These are phyloP conservation scores for Tremella mesenterica DNA, from an alignment of 768 basidiomycete species.

Conservation along the genomic window DNA sequence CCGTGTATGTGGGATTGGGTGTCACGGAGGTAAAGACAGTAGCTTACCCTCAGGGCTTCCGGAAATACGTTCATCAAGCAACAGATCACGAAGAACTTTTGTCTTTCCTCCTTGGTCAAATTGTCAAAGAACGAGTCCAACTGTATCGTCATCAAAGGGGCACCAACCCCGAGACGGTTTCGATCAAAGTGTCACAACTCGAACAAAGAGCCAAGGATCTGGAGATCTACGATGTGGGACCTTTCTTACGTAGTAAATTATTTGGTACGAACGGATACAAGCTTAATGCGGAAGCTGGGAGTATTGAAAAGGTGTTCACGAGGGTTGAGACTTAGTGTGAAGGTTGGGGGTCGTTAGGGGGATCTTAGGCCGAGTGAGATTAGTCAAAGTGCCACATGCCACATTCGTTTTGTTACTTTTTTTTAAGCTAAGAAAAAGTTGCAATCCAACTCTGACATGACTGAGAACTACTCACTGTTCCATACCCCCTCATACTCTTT, in stretches of 20 bases:
- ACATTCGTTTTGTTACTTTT: too few relatives aligned
- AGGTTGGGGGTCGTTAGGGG: background rate
- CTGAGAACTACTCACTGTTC: too few relatives aligned
- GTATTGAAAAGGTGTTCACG: constrained; percentile 41
- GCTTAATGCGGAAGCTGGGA: constrained; percentile 41
- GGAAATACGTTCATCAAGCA: constrained; percentile 92
- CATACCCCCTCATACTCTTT: too few relatives aligned
- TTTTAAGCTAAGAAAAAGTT: too few relatives aligned
- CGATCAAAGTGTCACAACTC: constrained; percentile 69
- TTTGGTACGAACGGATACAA: constrained; percentile 86
- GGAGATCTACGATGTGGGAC: constrained; percentile 81
- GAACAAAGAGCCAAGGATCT: constrained; percentile 91
- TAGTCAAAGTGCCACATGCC: too few relatives aligned
- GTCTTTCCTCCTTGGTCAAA: constrained; percentile 83
- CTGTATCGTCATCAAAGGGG: constrained; percentile 58
- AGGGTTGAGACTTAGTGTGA: constrained; percentile 2
- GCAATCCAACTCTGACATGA: too few relatives aligned
- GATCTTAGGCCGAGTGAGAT: too few relatives aligned
- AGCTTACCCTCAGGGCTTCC: constrained; percentile 62
- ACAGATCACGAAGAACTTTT: constrained; percentile 93
- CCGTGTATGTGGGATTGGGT: too few relatives aligned
- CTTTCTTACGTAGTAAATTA: constrained; percentile 76
- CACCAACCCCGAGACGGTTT: constrained; percentile 67
- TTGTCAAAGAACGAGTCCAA: constrained; percentile 86
- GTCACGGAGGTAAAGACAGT: too few relatives aligned